Evolutionary conservation across 306 rosid species (phyloP).

Genomic region (Lotus japonicus): DNA sequence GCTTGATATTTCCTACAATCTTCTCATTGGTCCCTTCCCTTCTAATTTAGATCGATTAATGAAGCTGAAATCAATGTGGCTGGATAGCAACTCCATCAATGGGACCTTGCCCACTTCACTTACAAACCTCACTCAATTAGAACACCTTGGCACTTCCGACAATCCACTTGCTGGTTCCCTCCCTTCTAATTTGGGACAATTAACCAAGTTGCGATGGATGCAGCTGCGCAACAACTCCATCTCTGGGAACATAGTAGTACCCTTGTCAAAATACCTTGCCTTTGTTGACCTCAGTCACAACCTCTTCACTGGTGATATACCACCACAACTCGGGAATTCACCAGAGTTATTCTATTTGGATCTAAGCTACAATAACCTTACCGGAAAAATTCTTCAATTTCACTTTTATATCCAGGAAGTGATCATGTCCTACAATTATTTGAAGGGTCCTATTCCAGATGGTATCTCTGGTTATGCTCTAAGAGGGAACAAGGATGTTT

Average conservation of each 20-base stretch:
- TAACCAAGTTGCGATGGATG: not conserved
- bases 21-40: too few species aligned
- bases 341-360: not conserved
- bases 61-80: too few species aligned
- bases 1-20: too few species aligned
- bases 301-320: not conserved
- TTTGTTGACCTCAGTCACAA: not conserved
- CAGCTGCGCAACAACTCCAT: not conserved
- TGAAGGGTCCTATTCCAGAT: too few species aligned
- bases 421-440: too few species aligned
- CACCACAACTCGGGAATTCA: not conserved
- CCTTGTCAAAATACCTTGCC: not conserved
- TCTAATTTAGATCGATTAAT: too few species aligned
- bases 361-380: not conserved
- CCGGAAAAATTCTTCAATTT: not conserved
- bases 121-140: too few species aligned
- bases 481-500: not conserved
- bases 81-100: too few species aligned
- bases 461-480: too few species aligned
- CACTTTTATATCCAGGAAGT: too few species aligned
- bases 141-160: too few species aligned
- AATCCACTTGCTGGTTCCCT: not conserved
- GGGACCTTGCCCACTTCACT: too few species aligned
- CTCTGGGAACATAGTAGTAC: not conserved
- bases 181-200: not conserved